Evolutionary conservation across 2,329 filamentous ascomycete species (phyloP), one percentile per base, ranked within the genome.

Genomic region (Cordyceps farinosa): DNA sequence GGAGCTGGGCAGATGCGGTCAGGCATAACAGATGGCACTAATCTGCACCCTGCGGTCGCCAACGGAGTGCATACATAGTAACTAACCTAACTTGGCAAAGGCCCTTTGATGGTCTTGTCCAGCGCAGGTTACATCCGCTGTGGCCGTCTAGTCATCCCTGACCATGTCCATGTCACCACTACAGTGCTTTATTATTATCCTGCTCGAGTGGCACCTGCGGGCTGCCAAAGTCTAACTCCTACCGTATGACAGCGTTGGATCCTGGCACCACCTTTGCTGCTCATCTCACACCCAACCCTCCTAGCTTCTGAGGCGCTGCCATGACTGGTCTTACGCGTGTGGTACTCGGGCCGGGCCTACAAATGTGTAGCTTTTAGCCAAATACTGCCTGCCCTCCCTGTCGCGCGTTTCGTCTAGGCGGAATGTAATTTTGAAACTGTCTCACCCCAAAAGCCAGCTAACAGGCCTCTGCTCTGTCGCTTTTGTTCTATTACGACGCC

Each of bases 391-490:
- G 42, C 60, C 44, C 42, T 50, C 52, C 60, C 60, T 57, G 60
- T 51, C 29, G 45, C 29, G n/a, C 60, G 52, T 56, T 62, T 56
- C 44, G 44, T 45, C 52, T 42, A 30, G 52, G 59, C 50, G 60
- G 36, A 56, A 62, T 62, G 60, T 30, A 57, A 62, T 58, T 56
- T 58, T 63, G 61, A 63, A 58, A 63, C 61, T 47, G 61, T 63
- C 61, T 63, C 61, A 63, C 61, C 48, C 54, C 15, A 58, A n/a
- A 36, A 57, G 36, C 44, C 60, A 40, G 51, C 42, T 56, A 62
- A 22, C 52, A 57, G 48, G 53, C 38, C 53, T 36, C 60, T 56
- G 30, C 36, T 50, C 27, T 44, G 34, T 60, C 22, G 15, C 36
- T 42, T 32, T 51, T 51, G 45, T 52, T 54, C 59, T 42, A 47